These are phyloP conservation scores for Colletotrichum cuscutae DNA, from an alignment of 2,329 filamentous ascomycete genomes.

Conservation along the genomic window DNA sequence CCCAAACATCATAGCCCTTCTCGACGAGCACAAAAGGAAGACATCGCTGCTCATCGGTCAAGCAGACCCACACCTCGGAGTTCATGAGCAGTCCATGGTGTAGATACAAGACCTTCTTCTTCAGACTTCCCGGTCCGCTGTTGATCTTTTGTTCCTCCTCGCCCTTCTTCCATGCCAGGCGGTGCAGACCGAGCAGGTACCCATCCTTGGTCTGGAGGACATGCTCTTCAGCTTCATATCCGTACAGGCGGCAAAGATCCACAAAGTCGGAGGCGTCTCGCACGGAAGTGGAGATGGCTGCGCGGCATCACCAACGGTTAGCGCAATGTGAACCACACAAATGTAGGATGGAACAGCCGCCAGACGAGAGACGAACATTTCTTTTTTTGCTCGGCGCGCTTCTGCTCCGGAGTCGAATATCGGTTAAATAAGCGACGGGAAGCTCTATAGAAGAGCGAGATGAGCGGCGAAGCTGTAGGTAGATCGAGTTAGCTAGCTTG, in stretches of 20 bases:
- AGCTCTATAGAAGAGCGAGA: conserved; percentile 82
- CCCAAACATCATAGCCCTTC: conserved; percentile 95
- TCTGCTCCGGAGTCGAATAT: conserved; percentile 76
- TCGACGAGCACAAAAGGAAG: conserved; percentile 91
- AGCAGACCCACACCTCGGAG: conserved; percentile 96
- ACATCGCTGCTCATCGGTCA: conserved; percentile 86
- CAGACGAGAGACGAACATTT: conserved; percentile 59
- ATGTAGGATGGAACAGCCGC: not conserved
- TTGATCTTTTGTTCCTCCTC: conserved; percentile 87
- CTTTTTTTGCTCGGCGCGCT: conserved; percentile 73
- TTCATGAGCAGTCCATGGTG: conserved; percentile 99
- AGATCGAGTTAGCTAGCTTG: conserved; percentile 34
- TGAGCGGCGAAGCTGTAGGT: conserved; percentile 76
- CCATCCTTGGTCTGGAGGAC: conserved; percentile 95
- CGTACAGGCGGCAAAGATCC: conserved; percentile 90
- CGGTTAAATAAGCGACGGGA: conserved; percentile 87
- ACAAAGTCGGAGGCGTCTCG: conserved; percentile 91
- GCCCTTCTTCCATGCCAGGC: conserved; percentile 83
- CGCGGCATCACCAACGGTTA: conserved; percentile 59
- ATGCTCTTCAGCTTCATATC: conserved; percentile 95
- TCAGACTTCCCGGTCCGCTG: conserved; percentile 70
- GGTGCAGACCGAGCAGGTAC: conserved; percentile 89
- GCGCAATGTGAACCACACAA: conserved; percentile 54
- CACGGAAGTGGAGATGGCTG: conserved; percentile 78
- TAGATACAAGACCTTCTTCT: conserved; percentile 90